Base-by-base conservation (phyloP, 352 stramenopile genomes). In the Pythium aquatile region DNA sequence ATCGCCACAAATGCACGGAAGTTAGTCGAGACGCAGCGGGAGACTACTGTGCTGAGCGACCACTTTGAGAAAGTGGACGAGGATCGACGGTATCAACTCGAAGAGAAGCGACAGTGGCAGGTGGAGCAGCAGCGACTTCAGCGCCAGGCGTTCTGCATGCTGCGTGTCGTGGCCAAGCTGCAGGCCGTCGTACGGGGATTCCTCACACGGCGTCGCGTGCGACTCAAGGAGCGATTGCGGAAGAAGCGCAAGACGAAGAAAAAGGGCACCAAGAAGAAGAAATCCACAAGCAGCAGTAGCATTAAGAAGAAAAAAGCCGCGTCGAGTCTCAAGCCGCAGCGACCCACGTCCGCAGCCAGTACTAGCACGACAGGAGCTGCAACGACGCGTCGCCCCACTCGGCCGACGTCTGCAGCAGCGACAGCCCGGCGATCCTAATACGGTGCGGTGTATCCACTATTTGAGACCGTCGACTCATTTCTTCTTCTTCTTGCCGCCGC, bases 161-260 rank as follows among this genome's bases (percentile, higher is more conserved):
- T 93, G 33, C 53, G 65, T 20, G 75, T 88, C 10, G 60, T 86
- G 8, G 55, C 72, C n/a, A 79, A 58, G n/a, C 71, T 91, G 26
- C 83, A 92, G 60, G 83, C 79, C 0, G 33, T 73, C 8, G 78
- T 88, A 47, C 73, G 83, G 30, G 83, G 83, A 10, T 92, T 88
- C 54, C 71, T 90, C n/a, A 44, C 67, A 26, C 73, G 83, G 13
- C 69, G 72, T 2, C 73, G 53, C 13, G 16, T 88, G 63, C 66
- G 68, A 6, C 65, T 83, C 24, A 65, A 79, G 9, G 66, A 77
- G 39, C 37, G 65, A 28, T 54, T 63, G 17, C 49, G 55, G 14
- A 71, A 72, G 59, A 74, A 69, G 33, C 55, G 55, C 20, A 77
- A 68, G 35, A 65, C 51, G 30, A 69, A 72, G 46, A 53, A 46